Base-by-base conservation (phyloP, 1,284 basidiomycete genomes). In the Sporisorium exsertum region DNA sequence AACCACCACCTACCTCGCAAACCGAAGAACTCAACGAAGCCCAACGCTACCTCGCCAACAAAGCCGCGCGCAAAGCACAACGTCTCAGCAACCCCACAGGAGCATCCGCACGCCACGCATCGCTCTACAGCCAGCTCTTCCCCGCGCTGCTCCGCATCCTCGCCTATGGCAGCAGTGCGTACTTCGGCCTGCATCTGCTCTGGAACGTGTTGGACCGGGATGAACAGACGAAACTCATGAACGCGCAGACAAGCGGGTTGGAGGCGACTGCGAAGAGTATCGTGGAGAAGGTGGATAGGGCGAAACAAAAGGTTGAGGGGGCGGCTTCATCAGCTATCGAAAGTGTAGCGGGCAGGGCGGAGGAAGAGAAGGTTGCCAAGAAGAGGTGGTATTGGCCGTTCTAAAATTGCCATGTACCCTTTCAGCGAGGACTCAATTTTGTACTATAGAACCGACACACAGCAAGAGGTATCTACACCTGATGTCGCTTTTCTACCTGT, bases 171-270 rank as follows among this genome's bases (percentile, higher is more conserved):
- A 79, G 78, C 26, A 78, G 65, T 20, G 64, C 75, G 2, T 85
- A 85, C 71, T 84, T 85, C 70, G 75, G 79, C 22, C 55, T 84
- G n/a, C 82, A 84, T 45, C 64, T 85, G 18, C 46, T 71, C 18
- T 85, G 83, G 83, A 68, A 72, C 22, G 29, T 73, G 16, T 67
- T 85, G n/a, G 70, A 78, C 40, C 58, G 71, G 10, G 59, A 69
- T 35, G 83, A 84, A 32, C 80, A 81, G 61, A 60, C 52, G 1
- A 46, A 56, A 33, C 33, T 72, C 35, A 76, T 78, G 65, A 53
- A 61, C 2, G 58, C 37, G 0, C 73, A 82, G 37, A 65, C 78
- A 13, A 24, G 9, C 15, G 22, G 43, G 4, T 42, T 83, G 24
- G 70, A 78, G 32, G 33, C 33, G 0, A 69, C 73, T 13, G 76